These are phyloP conservation scores for Allomyces arbusculus DNA, from an alignment of 192 early-diverging fungal genomes.

Conservation along the genomic window DNA sequence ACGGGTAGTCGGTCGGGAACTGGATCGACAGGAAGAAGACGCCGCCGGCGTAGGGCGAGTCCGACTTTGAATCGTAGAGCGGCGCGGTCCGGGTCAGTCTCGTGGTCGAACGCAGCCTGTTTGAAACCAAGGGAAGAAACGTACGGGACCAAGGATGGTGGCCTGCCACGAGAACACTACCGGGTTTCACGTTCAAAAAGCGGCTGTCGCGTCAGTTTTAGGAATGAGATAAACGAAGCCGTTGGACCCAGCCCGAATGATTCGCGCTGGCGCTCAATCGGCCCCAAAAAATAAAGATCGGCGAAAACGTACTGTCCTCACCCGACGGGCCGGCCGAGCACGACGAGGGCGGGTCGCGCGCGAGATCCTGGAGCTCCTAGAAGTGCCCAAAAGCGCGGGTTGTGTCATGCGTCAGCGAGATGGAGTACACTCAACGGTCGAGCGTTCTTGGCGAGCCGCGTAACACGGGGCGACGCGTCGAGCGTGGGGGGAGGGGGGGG, in stretches of 20 bases:
- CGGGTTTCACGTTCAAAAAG: too few relatives aligned
- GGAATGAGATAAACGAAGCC: conserved; percentile 1
- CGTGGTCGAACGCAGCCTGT: neutral
- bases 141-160: conserved; percentile 91
- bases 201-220: conserved; percentile 8
- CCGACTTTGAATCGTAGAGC: conserved; percentile 31
- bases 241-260: too few relatives aligned
- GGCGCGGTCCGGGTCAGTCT: conserved; percentile 1
- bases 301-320: conserved; percentile 34
- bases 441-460: neutral
- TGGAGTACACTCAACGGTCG: neutral
- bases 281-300: neutral
- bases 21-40: conserved; percentile 95
- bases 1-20: conserved; percentile 96
- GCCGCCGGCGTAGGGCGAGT: conserved; percentile 81
- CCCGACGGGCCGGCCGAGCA: conserved; percentile 91
- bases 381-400: conserved; percentile 3
- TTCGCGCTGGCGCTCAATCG: too few relatives aligned
- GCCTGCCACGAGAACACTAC: conserved; percentile 83
- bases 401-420: neutral
- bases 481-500: neutral
- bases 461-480: neutral
- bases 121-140: conserved; percentile 9
- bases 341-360: conserved; percentile 88
- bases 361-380: conserved; percentile 85